These are phyloP conservation scores for Prunus padus DNA, from an alignment of 306 rosid species.

Conservation along the genomic window DNA sequence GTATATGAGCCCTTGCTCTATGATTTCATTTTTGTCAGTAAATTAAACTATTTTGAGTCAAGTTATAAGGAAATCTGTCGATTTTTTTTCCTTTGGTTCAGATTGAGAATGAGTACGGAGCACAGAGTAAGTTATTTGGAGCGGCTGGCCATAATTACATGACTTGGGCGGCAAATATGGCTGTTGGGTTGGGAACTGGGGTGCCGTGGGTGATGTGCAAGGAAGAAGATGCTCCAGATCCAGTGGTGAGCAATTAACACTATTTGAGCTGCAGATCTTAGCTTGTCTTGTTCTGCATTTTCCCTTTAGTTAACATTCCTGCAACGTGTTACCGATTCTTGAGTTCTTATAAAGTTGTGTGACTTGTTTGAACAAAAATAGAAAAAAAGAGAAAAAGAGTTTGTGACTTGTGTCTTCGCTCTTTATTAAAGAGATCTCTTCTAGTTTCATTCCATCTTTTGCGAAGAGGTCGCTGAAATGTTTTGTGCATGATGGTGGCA, in stretches of 20 bases:
- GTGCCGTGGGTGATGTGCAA: slow-evolving; percentile 99
- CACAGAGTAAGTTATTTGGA: slow-evolving; percentile 79
- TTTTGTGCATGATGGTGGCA: slow-evolving; percentile 40
- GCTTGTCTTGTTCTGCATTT: slow-evolving; percentile 3
- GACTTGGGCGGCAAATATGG: slow-evolving; percentile 99
- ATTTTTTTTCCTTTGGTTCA: slow-evolving; percentile 33
- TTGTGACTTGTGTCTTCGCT: too few species aligned
- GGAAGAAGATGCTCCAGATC: slow-evolving; percentile 99
- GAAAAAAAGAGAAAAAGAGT: too few species aligned
- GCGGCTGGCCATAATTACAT: slow-evolving; percentile 75
- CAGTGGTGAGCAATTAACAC: slow-evolving; percentile 63
- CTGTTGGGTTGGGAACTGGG: slow-evolving; percentile 83
- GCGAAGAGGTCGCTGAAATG: slow-evolving; percentile 22
- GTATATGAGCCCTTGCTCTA: slow-evolving; percentile 31
- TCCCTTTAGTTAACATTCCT: not conserved
- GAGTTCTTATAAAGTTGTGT: not conserved
- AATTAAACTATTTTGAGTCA: slow-evolving; percentile 19
- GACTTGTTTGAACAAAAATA: not conserved
- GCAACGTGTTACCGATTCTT: not conserved
- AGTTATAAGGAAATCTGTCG: slow-evolving; percentile 15
- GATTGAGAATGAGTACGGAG: slow-evolving; percentile 98
- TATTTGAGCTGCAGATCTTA: slow-evolving; percentile 14
- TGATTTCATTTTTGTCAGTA: not conserved
- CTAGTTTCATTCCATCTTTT: not conserved
- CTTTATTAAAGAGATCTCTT: too few species aligned